Evolutionary conservation across 2,329 filamentous ascomycete species (phyloP), one percentile per base, ranked within the genome.

Genomic region (Hymenoscyphus scutula): DNA sequence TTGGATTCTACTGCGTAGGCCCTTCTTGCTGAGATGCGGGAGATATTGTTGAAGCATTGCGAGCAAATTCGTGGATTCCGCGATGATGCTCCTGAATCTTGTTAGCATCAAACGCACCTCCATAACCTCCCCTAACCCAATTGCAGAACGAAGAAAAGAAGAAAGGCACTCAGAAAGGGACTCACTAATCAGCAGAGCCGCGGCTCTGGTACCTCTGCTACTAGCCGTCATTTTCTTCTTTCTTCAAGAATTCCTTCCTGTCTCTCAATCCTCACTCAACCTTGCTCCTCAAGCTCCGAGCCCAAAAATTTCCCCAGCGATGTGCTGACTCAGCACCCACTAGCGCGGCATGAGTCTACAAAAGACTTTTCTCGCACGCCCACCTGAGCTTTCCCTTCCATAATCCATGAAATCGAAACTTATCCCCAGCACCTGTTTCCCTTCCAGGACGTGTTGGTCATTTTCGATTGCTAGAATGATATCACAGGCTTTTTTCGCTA

Each of bases 401-500:
- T 70, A 76, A 76, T 77, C 76, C 80, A 83, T 81, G 89, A 89
- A 90, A 89, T 85, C 80, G 78, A 84, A 85, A 89, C 93, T 97
- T 97, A 97, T 97, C 93, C 85, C 93, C 91, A 92, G 87, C 85
- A 88, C 82, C 84, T 82, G 81, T 81, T 82, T 29, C 78, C 80
- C 75, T 78, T 80, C 86, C 84, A 89, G 83, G 84, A 87, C 84
- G 87, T 89, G 84, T 84, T 91, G 92, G 93, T 87, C 93, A 97
- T 97, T 95, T 84, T 86, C 78, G 78, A 80, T 87, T 95, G 93
- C 91, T 76, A 97, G 90, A 97, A 76, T 76, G 80, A 90, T 71
- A 74, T 76, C 79, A 88, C 89, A 91, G 89, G 89, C 89, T 90
- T 91, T 92, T 92, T 96, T 92, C 93, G 93, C 93, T 97, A 97